Evolutionary conservation across 2,329 filamentous ascomycete genomes (phyloP).

Genomic region (Stagonosporopsis vannaccii): DNA sequence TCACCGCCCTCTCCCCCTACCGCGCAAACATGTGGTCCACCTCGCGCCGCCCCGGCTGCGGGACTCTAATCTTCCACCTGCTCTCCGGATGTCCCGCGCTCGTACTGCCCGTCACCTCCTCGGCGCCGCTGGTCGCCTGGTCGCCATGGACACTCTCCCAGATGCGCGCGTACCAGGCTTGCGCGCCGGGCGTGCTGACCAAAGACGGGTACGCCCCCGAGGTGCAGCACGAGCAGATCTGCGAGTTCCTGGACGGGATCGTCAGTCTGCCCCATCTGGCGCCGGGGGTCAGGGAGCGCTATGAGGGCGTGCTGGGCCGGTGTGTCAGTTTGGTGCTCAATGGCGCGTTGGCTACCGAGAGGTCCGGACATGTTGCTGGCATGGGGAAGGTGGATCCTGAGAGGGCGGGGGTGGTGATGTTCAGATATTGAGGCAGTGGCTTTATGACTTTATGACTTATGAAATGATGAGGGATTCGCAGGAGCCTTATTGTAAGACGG

Average conservation of each 20-base stretch:
- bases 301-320: conserved; percentile 44
- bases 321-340: conserved; percentile 49
- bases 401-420: conserved; percentile 48
- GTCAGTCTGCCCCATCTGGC: conserved; percentile 37
- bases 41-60: conserved; percentile 48
- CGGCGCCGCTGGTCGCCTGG: conserved; percentile 44
- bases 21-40: conserved; percentile 47
- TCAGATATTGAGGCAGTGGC: conserved; percentile 42
- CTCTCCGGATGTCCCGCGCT: conserved; percentile 48
- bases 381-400: conserved; percentile 46
- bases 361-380: conserved; percentile 14
- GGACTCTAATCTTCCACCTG: conserved; percentile 48
- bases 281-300: conserved; percentile 31
- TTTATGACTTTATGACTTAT: background rate
- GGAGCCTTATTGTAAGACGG: too few relatives aligned
- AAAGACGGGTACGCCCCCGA: conserved; percentile 30
- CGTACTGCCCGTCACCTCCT: conserved; percentile 43
- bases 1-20: conserved; percentile 50
- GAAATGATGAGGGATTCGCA: background rate
- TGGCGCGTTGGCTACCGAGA: conserved; percentile 42
- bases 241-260: conserved; percentile 44
- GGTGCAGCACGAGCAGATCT: conserved; percentile 47
- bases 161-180: conserved; percentile 27
- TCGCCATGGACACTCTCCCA: conserved; percentile 45
- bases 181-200: background rate